Evolutionary conservation across 768 basidiomycete genomes (phyloP), one percentile per base, ranked within the genome.

Genomic region (Asterophora lycoperdoides): DNA sequence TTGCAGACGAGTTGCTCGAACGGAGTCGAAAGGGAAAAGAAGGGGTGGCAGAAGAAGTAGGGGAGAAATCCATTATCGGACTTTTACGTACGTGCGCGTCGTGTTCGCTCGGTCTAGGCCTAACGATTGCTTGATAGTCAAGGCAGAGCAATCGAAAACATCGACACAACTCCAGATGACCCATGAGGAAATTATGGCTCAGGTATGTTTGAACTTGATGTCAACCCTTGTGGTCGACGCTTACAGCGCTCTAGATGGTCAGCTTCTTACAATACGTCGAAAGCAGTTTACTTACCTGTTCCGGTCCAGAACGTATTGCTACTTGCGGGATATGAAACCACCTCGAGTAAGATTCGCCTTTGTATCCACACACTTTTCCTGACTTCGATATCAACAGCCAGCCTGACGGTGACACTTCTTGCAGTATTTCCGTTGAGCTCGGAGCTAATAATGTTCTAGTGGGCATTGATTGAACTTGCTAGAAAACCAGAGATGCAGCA

Each of bases 381-480:
- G 20, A 40, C 38, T 14, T 9, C 18, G 17, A 8, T 19, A 28
- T 39, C 44, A 5, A 33, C 51, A 68, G 71, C 72, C 42, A 71
- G 67, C 49, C 53, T 74, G 1, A 73, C 71, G 3, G 70, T 70
- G 51, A 23, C 17, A 41, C 28, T 18, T 8, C 33, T 14, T n/a
- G 32, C 37, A 15, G 15, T 32, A 19, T 44, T 38, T 9, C n/a
- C 6, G 14, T 28, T 32, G 20, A 33, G 4, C 30, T 7, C 6
- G 9, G 13, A 39, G 8, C 35, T 11, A 9, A n/a, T 34, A 7
- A 15, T 11, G 23, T 37, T 1, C 8, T 18, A 77, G 76, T 83
- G 81, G 79, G 76, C 79, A 2, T 64, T 84, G 0, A 76, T 83
- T 28, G 81, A 83, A 56, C 73, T 83, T 1, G 68, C 68, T 6